Evolutionary conservation across 2,329 filamentous ascomycete genomes (phyloP).

Genomic region (Aspergillus vadensis): DNA sequence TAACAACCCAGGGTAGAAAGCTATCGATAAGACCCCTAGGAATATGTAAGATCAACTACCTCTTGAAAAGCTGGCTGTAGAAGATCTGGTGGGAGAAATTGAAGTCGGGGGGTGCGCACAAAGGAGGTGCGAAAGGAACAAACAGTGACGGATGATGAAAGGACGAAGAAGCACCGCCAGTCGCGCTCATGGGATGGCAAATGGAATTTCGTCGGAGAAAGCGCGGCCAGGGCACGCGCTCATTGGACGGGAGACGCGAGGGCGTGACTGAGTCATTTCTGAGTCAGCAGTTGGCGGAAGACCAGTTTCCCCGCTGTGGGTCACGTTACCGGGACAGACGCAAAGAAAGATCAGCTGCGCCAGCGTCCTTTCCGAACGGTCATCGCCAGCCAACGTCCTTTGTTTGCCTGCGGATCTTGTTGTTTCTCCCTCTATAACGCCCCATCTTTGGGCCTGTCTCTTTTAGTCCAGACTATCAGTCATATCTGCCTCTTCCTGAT

Average conservation of each 20-base stretch:
- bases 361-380: slow-evolving; percentile 12
- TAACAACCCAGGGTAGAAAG: not conserved
- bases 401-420: not conserved
- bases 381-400: slow-evolving; percentile 10
- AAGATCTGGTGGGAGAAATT: not conserved
- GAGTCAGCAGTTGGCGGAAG: slow-evolving; percentile 25
- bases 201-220: slow-evolving; percentile 31
- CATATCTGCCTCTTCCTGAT: not conserved
- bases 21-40: not conserved
- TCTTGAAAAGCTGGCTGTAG: not conserved
- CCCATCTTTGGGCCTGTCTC: slow-evolving; percentile 2
- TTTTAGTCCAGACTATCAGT: slow-evolving; percentile 12
- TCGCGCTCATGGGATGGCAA: slow-evolving; percentile 38
- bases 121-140: not conserved
- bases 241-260: slow-evolving; percentile 34
- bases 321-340: slow-evolving; percentile 43
- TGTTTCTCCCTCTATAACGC: slow-evolving; percentile 2
- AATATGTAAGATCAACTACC: not conserved
- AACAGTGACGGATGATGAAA: slow-evolving; percentile 17
- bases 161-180: slow-evolving; percentile 26
- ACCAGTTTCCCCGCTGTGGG: slow-evolving; percentile 37
- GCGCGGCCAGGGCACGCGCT: slow-evolving; percentile 35
- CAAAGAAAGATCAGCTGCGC: slow-evolving; percentile 34
- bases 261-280: slow-evolving; percentile 30
- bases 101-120: not conserved